Base-by-base conservation (phyloP, 352 stramenopile species). In the Phytophthora constricta region DNA sequence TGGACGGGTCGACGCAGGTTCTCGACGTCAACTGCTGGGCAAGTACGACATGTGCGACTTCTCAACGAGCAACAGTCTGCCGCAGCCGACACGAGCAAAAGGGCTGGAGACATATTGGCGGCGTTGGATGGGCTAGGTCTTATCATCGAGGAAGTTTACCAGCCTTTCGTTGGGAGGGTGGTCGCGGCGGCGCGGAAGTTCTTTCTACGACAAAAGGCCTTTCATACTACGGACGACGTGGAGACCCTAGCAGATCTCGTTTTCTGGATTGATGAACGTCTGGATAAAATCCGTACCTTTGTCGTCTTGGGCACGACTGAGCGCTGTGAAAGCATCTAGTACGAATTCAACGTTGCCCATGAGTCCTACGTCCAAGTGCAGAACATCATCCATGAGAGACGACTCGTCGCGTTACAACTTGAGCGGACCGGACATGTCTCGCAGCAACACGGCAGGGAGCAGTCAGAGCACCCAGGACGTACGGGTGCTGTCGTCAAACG, bases 41-140 rank as follows among this genome's bases (percentile, higher is more conserved):
- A 20, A n/a, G 3, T 55, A 34, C 10, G 20, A 58, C 23, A 58
- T 53, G 39, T 58, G 47, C 14, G 49, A 49, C 27, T 65, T 65
- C n/a, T 65, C 48, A 5, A 47, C 5, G 7, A 58, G 47, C 9
- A 65, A 48, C 14, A 28, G 9, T 2, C 23, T 59, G 5, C 58
- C 33, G 17, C 47, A 23, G 17, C 27, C 47, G 27, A 0, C 11
- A 25, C 25, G 14, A 28, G 27, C 26, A 3, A 16, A 54, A 26
- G 0, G 26, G 7, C 11, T 54, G 11, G 31, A 37, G 11, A 41
- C 17, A 28, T 41, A 16, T 41, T 50, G 1, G 0, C 16, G 10
- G 33, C 20, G 5, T 11, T 37, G 31, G 31, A 37, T 37, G 31
- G 48, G 9, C 1, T 47, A n/a, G 17, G 13, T 49, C 22, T 59